Evolutionary conservation across 148 eudicot genomes (phyloP), one percentile per base, ranked within the genome.

Genomic region (Cornus controversa): DNA sequence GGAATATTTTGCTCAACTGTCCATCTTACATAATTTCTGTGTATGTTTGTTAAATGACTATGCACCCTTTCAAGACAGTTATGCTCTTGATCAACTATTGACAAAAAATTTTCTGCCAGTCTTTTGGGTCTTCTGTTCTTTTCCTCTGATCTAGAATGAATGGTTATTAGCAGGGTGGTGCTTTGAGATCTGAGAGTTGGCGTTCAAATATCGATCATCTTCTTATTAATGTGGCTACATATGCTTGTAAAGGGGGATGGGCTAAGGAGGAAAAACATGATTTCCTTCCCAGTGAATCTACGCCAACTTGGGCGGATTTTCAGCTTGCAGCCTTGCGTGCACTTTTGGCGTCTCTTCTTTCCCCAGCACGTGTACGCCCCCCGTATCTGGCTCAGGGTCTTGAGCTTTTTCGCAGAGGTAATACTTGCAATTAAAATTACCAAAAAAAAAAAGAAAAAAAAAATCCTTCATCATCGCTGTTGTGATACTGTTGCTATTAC

Each of bases 311-410:
- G 88, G 85, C 89, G 70, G 94, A 90, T 77, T 89, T 87, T 75
- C 96, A 91, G 83, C 88, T 90, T 82, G 97, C 90, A 66, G 89
- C 98, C 60, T 84, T 95, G 71, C 90, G 75, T 84, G 94, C 98
- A 78, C 86, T 93, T 77, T 79, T 90, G 84, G 93, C 94, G 72
- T 95, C 97, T 82, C 94, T 95, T 81, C 87, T 91, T 77, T 91
- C 96, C 15, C 93, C 94, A 47, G 77, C 92, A 42, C 90, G 83
- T 79, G 76, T 80, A 74, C 92, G 96, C 60, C 92, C 97, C 22
- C 89, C 94, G 22, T 78, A 84, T 86, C 90, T 95, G 34, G 81
- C 91, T 40, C 90, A 80, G 73, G 90, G 92, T 67, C 91, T 95
- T 58, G 86, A 91, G 76, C 91, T 95, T 79, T 91, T 91, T 77